A percentile compares a stretch with the other conserved stretches of the same genome.
Evolutionary conservation across 2,329 filamentous ascomycete species (phyloP).

Genomic region (Chaetoscypha palmicola): DNA sequence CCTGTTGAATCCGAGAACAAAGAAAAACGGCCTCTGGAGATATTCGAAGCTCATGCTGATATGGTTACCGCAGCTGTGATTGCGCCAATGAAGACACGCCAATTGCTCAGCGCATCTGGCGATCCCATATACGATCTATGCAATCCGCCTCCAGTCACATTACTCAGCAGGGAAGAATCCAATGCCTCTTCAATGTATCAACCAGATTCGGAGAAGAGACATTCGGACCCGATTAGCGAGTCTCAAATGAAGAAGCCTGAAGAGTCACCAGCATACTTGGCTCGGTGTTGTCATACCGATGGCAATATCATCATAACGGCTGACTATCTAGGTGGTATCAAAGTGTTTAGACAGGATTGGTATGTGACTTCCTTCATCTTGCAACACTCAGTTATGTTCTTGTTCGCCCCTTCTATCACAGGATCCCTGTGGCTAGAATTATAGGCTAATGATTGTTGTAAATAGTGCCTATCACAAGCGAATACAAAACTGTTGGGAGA

Average conservation of each 20-base stretch:
- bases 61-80: slow-evolving; percentile 87
- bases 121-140: slow-evolving; percentile 92
- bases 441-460: slow-evolving; percentile 1
- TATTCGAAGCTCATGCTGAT: slow-evolving; percentile 82
- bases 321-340: slow-evolving; percentile 81
- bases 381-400: no score
- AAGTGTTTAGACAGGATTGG: slow-evolving; percentile 83
- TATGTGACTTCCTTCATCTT: slow-evolving; percentile 1
- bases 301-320: slow-evolving; percentile 92
- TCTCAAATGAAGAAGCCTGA: slow-evolving; percentile 42
- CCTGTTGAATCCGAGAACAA: slow-evolving; percentile 46
- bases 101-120: slow-evolving; percentile 70
- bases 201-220: slow-evolving; percentile 20
- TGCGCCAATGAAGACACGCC: slow-evolving; percentile 71
- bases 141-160: slow-evolving; percentile 83
- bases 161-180: slow-evolving; percentile 68
- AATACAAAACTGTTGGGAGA: slow-evolving; percentile 69
- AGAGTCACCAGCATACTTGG: slow-evolving; percentile 69
- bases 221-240: slow-evolving; percentile 24
- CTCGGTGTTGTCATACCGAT: slow-evolving; percentile 66
- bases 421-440: no score
- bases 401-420: no score
- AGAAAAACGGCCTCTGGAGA: slow-evolving; percentile 78
- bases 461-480: slow-evolving; percentile 75
- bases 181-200: slow-evolving; percentile 38